A percentile compares a stretch with the other conserved stretches of the same genome.
These are phyloP conservation scores for Aspergillus homomorphus DNA, from an alignment of 495 filamentous ascomycete genomes.

Conservation along the genomic window DNA sequence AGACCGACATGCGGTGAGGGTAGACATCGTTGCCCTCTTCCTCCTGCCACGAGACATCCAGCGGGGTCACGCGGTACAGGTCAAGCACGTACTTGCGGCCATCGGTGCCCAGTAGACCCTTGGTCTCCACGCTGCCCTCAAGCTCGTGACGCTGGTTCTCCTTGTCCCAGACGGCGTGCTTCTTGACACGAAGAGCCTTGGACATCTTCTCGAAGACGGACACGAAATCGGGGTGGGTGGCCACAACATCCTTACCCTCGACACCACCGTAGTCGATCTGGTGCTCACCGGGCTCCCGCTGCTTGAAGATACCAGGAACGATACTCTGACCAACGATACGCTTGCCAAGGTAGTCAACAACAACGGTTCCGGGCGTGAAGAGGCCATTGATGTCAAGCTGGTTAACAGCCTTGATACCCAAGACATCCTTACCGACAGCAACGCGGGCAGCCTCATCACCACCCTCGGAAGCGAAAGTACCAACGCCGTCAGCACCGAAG, in stretches of 20 bases:
- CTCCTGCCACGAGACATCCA: conserved; percentile 90
- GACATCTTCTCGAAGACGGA: conserved; percentile 87
- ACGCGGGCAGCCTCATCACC: conserved; percentile 96
- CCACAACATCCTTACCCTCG: conserved; percentile 94
- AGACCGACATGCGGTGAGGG: conserved; percentile 91
- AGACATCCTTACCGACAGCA: conserved; percentile 94
- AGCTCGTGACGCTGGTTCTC: conserved; percentile 85
- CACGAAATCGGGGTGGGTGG: conserved; percentile 79
- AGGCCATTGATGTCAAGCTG: conserved; percentile 92
- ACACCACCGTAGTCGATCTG: conserved; percentile 99
- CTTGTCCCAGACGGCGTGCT: conserved; percentile 98
- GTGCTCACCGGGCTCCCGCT: conserved; percentile 93
- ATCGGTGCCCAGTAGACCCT: conserved; percentile 95
- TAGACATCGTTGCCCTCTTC: conserved; percentile 65
- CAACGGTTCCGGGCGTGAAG: conserved; percentile 92
- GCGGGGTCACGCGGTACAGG: conserved; percentile 87
- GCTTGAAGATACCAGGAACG: conserved; percentile 98
- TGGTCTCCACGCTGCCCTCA: conserved; percentile 95
- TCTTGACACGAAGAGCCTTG: conserved; percentile 82
- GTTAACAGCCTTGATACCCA: conserved; percentile 91
- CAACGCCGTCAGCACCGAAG: conserved; percentile 95
- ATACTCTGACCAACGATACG: conserved; percentile 98
- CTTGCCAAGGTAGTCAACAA: conserved; percentile 96
- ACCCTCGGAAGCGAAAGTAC: conserved; percentile 93
- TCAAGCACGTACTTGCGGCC: conserved; percentile 96